These are phyloP conservation scores for Rhipidocladum racemiflorum DNA, from an alignment of 176 grass and related monocot genomes.

Conservation along the genomic window DNA sequence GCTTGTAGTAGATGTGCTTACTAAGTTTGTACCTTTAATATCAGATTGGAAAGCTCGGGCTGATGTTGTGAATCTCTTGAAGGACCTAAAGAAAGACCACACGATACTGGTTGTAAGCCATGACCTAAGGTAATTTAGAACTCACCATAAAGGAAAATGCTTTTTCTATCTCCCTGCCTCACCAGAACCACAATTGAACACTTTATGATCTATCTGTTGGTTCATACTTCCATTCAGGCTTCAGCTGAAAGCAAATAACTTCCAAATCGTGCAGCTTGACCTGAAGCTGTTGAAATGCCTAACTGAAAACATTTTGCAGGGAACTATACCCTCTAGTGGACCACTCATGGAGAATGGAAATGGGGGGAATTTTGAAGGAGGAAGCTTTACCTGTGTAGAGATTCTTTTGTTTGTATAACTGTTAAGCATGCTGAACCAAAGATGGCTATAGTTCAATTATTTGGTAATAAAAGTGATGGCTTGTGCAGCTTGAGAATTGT, in stretches of 20 bases:
- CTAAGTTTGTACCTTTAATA: not conserved
- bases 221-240: not conserved
- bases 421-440: not conserved
- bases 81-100: constrained; percentile 62
- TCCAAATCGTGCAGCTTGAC: not conserved
- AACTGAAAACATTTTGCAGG: constrained; percentile 40
- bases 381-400: constrained; percentile 54
- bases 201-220: not conserved
- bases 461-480: not conserved
- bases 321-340: constrained; percentile 79
- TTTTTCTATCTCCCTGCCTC: not conserved
- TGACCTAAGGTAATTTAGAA: constrained; percentile 70
- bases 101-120: constrained; percentile 83
- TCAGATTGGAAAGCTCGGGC: constrained; percentile 91
- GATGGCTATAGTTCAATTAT: not conserved
- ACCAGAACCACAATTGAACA: not conserved
- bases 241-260: not conserved
- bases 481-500: not conserved
- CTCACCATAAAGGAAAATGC: not conserved
- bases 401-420: not conserved
- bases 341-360: constrained; percentile 82
- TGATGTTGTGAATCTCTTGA: constrained; percentile 87
- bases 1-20: not conserved
- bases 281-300: not conserved
- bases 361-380: constrained; percentile 65